These are phyloP conservation scores for Phylloporus rhodoxanthus DNA, from an alignment of 768 basidiomycete species.

Conservation along the genomic window DNA sequence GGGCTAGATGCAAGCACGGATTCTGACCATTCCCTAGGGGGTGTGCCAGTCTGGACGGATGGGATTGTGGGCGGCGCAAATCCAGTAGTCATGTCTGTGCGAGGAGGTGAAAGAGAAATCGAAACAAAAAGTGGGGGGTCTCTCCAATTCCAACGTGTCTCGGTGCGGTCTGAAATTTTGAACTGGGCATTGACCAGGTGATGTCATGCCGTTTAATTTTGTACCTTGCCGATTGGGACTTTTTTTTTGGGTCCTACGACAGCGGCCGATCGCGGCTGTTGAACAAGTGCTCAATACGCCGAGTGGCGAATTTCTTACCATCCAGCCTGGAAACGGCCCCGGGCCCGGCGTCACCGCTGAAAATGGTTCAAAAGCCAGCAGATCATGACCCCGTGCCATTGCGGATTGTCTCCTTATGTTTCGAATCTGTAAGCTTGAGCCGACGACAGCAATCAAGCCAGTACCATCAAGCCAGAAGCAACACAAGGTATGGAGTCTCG, in stretches of 20 bases:
- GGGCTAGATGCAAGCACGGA: slow-evolving; percentile 12
- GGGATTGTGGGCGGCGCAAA: slow-evolving; percentile 14
- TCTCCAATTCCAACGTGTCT: slow-evolving; percentile 1
- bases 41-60: slow-evolving; percentile 11
- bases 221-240: slow-evolving; percentile 6
- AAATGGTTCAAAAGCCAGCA: too few species aligned
- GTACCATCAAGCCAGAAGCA: too few species aligned
- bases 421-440: too few species aligned
- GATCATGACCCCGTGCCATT: too few species aligned
- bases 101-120: background rate
- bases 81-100: slow-evolving; percentile 10
- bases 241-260: background rate
- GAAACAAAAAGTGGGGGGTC: background rate
- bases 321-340: too few species aligned
- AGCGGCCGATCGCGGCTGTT: too few species aligned
- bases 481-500: too few species aligned
- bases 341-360: too few species aligned
- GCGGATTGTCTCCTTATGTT: too few species aligned
- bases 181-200: slow-evolving; percentile 12
- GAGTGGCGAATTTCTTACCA: too few species aligned
- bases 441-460: too few species aligned
- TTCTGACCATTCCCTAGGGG: slow-evolving; percentile 17
- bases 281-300: too few species aligned
- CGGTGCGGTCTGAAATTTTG: background rate
- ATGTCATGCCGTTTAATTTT: slow-evolving; percentile 22